Evolutionary conservation across 306 rosid genomes (phyloP), one percentile per base, ranked within the genome.

Genomic region (Sechiopsis laciniata): DNA sequence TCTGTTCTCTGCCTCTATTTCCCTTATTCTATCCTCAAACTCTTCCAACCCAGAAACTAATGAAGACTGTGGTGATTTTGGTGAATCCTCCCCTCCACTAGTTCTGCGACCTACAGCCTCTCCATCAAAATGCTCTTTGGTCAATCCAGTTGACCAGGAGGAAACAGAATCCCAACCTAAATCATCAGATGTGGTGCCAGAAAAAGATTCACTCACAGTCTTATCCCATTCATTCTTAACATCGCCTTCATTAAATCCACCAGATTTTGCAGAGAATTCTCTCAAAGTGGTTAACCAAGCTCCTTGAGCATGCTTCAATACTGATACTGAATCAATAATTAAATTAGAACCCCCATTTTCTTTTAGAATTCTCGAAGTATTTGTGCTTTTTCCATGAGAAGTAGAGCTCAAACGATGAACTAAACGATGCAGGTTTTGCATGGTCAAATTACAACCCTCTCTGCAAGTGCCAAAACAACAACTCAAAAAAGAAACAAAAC

Each of bases 91-190:
- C 0, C 21, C 66, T 52, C 53, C 76, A 24, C 74, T 69, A 59
- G 77, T 64, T 4, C 57, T 70, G 63, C 21, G 78, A 32, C 80
- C 84, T 5, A 63, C 84, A 56, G 72, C 80, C 55, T 87, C 79
- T 24, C 98, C 98, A 78, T 92, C 87, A 85, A 92, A 90, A 85
- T 92, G 96, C 37, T 86, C 88, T 74, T 84, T 81, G 59, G 96
- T 75, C 78, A 82, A 15, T 55, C 96, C 96, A 22, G 91, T 83
- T 2, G 91, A 87, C 97, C 96, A 88, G 0, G 97, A 74, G 2
- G 96, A 80, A 11, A 64, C 73, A 55, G 88, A 81, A 75, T 75
- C 89, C 76, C 80, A 58, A 42, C 86, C 83, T n/a, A 77, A 71
- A 60, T 78, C 82, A 55, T 77, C 82, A 0, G 81, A 42, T 3